These are phyloP conservation scores for Aureobasidium sp. DNA, from an alignment of 2,329 filamentous ascomycete genomes.

Conservation along the genomic window DNA sequence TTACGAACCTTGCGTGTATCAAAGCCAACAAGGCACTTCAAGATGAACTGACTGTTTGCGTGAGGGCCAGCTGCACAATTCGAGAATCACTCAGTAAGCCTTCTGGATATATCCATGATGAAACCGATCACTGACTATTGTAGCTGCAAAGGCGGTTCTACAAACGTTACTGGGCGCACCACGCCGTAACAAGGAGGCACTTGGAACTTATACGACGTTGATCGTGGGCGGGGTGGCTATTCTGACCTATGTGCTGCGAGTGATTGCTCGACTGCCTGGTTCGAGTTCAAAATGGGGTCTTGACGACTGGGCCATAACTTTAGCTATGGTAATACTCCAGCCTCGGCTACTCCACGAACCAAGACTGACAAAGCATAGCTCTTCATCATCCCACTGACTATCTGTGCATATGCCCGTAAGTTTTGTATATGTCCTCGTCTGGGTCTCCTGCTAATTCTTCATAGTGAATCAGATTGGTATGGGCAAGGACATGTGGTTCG, in stretches of 20 bases:
- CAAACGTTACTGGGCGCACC: slow-evolving; percentile 2
- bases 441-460: slow-evolving; percentile 20
- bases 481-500: slow-evolving; percentile 20
- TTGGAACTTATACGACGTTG: background rate
- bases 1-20: slow-evolving; percentile 19
- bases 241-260: background rate
- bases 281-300: background rate
- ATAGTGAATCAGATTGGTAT: slow-evolving; percentile 19
- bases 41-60: slow-evolving; percentile 14
- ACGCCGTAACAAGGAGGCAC: background rate
- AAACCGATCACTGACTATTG: background rate
- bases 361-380: background rate
- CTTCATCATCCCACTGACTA: background rate
- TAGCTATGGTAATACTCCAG: background rate
- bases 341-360: background rate
- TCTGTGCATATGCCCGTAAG: slow-evolving; percentile 12
- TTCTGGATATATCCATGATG: background rate
- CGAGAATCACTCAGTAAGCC: background rate
- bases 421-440: slow-evolving; percentile 18
- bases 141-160: slow-evolving; percentile 15
- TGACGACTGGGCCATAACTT: background rate
- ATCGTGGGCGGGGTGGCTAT: background rate
- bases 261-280: background rate
- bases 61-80: slow-evolving; percentile 11
- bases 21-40: slow-evolving; percentile 16